Evolutionary conservation across 345 rosid genomes (phyloP), one percentile per base, ranked within the genome.

Genomic region (Mallotus nudiflorus): DNA sequence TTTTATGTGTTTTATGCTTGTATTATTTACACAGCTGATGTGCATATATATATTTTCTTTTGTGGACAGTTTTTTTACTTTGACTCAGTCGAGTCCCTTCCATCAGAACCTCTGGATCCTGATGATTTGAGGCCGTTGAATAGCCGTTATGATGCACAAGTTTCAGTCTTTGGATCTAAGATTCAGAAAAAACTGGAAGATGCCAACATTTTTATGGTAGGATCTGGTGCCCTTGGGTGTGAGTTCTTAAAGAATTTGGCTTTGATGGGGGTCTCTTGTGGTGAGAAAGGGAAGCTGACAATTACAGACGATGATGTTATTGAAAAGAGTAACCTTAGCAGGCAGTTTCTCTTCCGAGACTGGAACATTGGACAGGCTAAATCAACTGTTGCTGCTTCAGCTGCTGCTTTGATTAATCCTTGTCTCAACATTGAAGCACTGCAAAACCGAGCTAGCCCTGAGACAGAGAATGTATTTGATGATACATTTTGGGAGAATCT

Each of bases 351-450:
- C 33, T 95, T 95, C 70, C 94, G 99, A 48, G 99, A 95, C 73
- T 95, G 99, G 99, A 92, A 95, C 73, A 95, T 95, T 73, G 97
- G 99, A 48, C 99, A 92, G 84, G 96, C 99, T 6, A 95, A 95
- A 80, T 95, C 99, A 65, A 95, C 98, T 5, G 96, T 95, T 63
- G 99, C 98, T 65, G 96, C 98, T 66, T 80, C 98, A 68, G 97
- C 94, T 71, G 98, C 97, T 55, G 76, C 83, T 28, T 75, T 83
- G 44, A 90, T 95, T 71, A 95, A 95, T 75, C 87, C 96, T 39
- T 14, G 29, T 46, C 82, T 95, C 48, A 87, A 86, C 27, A 78
- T 95, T 77, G 97, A 88, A 73, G 98, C 99, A 55, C 70, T 95
- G 68, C 99, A 95, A 70, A 95, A 95, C 62, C 98, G 99, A 49